These are phyloP conservation scores for Pestalotiopsis sp. DNA, from an alignment of 2,329 filamentous ascomycete genomes.

Conservation along the genomic window DNA sequence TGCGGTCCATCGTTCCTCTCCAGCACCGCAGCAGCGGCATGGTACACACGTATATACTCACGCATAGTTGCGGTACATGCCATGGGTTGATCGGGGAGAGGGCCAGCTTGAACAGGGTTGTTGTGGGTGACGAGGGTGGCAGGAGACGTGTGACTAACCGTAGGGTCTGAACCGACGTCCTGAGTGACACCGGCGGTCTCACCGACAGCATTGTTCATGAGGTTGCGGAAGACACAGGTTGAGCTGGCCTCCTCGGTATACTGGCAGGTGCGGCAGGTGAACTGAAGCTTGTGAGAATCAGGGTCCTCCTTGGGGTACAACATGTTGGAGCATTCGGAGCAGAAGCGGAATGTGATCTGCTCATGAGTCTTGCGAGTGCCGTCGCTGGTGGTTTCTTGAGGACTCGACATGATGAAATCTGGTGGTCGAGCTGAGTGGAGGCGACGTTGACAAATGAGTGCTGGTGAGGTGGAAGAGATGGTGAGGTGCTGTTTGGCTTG, in stretches of 20 bases:
- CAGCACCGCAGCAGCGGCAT: not conserved
- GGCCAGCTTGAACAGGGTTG: conserved; percentile 7
- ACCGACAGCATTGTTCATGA: conserved; percentile 86
- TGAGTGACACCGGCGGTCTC: conserved; percentile 97
- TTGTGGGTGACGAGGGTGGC: conserved; percentile 15
- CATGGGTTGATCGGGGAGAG: conserved; percentile 5
- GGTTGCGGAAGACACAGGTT: conserved; percentile 93
- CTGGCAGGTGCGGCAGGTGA: conserved; percentile 93
- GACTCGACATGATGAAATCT: conserved; percentile 55
- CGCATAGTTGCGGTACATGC: not conserved
- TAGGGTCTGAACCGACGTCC: conserved; percentile 96
- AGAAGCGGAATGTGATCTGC: conserved; percentile 96
- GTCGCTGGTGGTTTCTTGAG: conserved; percentile 52
- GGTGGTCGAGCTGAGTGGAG: conserved; percentile 8
- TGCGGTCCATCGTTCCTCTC: not conserved
- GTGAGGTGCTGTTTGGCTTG: not conserved
- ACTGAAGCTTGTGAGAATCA: conserved; percentile 81
- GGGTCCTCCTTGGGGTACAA: conserved; percentile 96
- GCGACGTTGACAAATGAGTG: conserved; percentile 10
- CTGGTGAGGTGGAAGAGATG: not conserved
- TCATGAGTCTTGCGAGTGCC: conserved; percentile 56
- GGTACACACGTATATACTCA: conserved; percentile 1
- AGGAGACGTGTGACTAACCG: conserved; percentile 71
- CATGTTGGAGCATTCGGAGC: conserved; percentile 98
- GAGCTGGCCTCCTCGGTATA: conserved; percentile 86